Base-by-base conservation (phyloP, 1,284 basidiomycete species). In the Xerocomus cyaneibrunnescens region DNA sequence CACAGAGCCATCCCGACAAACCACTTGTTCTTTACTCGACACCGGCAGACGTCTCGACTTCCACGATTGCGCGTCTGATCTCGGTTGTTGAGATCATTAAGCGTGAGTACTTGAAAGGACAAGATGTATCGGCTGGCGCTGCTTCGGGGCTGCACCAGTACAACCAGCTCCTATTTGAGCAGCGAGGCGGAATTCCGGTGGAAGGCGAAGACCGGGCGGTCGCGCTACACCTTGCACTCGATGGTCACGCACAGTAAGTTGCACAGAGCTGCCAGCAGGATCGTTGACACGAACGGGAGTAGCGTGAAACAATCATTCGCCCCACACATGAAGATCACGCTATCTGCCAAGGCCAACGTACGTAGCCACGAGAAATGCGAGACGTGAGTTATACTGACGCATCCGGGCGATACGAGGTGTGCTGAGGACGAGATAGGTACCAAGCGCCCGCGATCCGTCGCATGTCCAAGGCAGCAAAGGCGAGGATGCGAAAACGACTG, bases 51-150 rank as follows among this genome's bases (percentile, higher is more conserved):
- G 57, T 70, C 13, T 72, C 76, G 2, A 76, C 80, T 1, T 67
- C 74, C 7, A 74, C 78, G 8, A 79, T 85, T 7, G 83, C 89
- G 0, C 80, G 84, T 1, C 75, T 94, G 8, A 75, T 94, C 45
- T 83, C 86, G 0, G 85, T 92, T 5, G 85, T 83, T 0, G 92
- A 94, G 69, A 90, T 92, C 51, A 81, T 92, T 61, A 93, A 94
- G 67, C 79, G 91, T 30, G 87, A 92, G 62, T 91, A 84, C 63
- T 54, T 89, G 55, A 82, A 81, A 54, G 66, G 62, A 30, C 70
- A 82, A 10, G 72, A 73, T 27, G 61, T 66, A 7, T 74, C 72
- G 21, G 74, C 75, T 0, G 62, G 72, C 2, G 62, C 72, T 16
- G 65, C 79, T 21, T 66, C 69, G 10, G 82, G 87, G 5, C 68